Base-by-base conservation (phyloP, 1,284 basidiomycete species). In the Blastosporella zonata region DNA sequence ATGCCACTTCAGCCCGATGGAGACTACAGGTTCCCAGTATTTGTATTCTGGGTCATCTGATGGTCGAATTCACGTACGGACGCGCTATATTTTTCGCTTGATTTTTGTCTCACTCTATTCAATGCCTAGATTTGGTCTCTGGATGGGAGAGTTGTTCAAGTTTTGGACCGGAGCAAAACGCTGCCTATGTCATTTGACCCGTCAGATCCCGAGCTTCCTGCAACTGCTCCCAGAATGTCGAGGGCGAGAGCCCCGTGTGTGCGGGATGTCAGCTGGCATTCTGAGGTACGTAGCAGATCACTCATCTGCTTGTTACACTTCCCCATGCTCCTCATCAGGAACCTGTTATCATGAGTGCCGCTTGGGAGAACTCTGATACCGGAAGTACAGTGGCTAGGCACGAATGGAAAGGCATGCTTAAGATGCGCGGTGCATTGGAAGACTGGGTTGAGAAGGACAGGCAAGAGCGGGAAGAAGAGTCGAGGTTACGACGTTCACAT, bases 231-330 rank as follows among this genome's bases (percentile, higher is more conserved):
- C 25, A 57, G 41, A 57, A 65, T 56, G 17, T 49, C 52, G 7
- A 67, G 68, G n/a, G 57, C 59, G 3, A 59, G 60, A 13, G 68
- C 72, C 2, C 41, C 41, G n/a, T 85, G 84, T 50, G 92, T 97
- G 0, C 82, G 96, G 47, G 96, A 99, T 62, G 93, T 98, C 47
- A 89, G 87, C 62, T 96, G 93, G 93, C 89, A 91, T 64, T 81
- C 85, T 21, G 74, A 81, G 71, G 78, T 84, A 58, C 48, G 33
- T 43, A 20, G 15, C 34, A 36, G 6, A 18, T 18, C 6, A 12
- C 18, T 36, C 34, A 5, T 3, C 6, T 18, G 4, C 34, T 20
- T 6, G 7, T 12, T n/a, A n/a, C 13, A 12, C 29, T 17, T 37
- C 28, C 15, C 7, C 3, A 38, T 21, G 29, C 20, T 48, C 23